Base-by-base conservation (phyloP, 306 rosid species). In the Amphicarpaea edgeworthii region DNA sequence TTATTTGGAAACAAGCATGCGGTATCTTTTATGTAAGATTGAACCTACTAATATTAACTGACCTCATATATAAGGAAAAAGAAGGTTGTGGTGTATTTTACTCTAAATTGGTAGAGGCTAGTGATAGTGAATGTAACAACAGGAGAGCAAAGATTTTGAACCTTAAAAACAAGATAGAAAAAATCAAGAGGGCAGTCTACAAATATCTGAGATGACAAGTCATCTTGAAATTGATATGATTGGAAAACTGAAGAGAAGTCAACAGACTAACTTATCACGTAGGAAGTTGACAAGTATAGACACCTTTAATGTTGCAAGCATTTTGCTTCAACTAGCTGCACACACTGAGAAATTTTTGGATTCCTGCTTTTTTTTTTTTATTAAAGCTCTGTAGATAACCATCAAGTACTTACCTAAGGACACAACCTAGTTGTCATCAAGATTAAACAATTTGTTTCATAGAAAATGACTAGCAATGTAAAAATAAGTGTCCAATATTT, bases 181-280 rank as follows among this genome's bases (percentile, higher is more conserved):
- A 42, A 47, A 24, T 28, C 20, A 70, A 50, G 12, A 50, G 45
- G 20, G 62, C 17, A 49, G 19, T 61, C 37, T 30, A 30, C 37
- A 30, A 30, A 30, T 50, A 50, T 17, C 75, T 50, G 12, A 50
- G 75, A 53, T 53, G 64, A 70, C 47, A 70, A 46, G 5, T 68
- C 26, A n/a, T 42, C 10, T 49, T 50, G 16, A 53, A 34, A 53
- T 12, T 19, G 50, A 51, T 4, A 19, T 12, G 3, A 37, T 30
- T 30, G 37, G 37, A 21, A 53, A 12, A 1, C 53, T 3, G 2
- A 71, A 54, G 40, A 71, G 3, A 37, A 53, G 65, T 26, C 6
- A 34, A 70, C 17, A 20, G 8, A 49, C 51, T 34, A 17, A 34
- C 24, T 37, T 14, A 54, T 23, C 40, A 14, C n/a, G 8, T 21